These are phyloP conservation scores for Trichoderma semiorbis DNA, from an alignment of 2,329 filamentous ascomycete genomes.

Conservation along the genomic window DNA sequence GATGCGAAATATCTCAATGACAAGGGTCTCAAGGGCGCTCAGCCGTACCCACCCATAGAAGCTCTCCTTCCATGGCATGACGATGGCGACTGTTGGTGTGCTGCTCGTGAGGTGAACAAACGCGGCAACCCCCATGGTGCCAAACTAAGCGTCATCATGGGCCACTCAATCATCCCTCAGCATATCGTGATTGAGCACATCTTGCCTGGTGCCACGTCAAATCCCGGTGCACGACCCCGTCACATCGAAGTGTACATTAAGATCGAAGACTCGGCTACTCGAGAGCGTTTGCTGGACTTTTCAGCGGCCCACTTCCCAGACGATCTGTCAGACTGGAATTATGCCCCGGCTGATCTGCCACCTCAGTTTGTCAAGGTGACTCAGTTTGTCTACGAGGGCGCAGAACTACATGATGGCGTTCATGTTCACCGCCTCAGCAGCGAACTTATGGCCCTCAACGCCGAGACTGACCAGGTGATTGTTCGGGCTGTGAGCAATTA, in stretches of 20 bases:
- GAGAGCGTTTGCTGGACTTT: constrained; percentile 42
- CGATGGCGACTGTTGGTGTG: constrained; percentile 85
- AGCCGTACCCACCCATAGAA: constrained; percentile 38
- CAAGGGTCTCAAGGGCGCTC: constrained; percentile 23
- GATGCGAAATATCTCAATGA: constrained; percentile 21
- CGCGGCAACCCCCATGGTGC: constrained; percentile 51
- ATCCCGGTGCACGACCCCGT: constrained; percentile 60
- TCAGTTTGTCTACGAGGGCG: constrained; percentile 51
- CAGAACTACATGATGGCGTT: constrained; percentile 40
- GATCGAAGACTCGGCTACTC: constrained; percentile 46
- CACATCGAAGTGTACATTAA: constrained; percentile 68
- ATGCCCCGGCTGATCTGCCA: constrained; percentile 26
- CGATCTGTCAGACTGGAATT: constrained; percentile 29
- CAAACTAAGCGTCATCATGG: constrained; percentile 62
- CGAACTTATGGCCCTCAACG: constrained; percentile 46
- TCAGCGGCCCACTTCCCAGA: constrained; percentile 41
- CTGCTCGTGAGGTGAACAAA: constrained; percentile 42
- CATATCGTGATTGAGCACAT: constrained; percentile 73
- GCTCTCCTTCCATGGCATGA: constrained; percentile 71
- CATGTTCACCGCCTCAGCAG: constrained; percentile 53
- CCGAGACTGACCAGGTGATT: constrained; percentile 50
- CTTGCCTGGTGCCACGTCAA: constrained; percentile 55
- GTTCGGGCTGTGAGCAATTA: constrained; percentile 58
- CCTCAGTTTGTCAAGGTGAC: constrained; percentile 55
- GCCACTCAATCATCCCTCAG: constrained; percentile 58